Evolutionary conservation across 169 alveolate genomes (phyloP), one percentile per base, ranked within the genome.

Genomic region (Eimeria nieschulzi): DNA sequence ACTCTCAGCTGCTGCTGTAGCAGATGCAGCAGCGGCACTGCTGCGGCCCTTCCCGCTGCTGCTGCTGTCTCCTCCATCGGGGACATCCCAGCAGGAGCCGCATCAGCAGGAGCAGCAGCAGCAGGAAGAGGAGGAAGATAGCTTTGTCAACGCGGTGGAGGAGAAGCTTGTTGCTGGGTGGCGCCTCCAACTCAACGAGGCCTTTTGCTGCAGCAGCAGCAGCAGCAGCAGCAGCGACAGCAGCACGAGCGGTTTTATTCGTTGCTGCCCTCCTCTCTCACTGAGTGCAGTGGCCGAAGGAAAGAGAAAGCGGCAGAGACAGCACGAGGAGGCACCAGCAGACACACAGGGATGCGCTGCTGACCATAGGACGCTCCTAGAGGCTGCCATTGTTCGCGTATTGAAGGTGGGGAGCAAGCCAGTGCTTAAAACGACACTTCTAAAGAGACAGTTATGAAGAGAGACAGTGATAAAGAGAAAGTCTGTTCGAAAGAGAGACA

Each of bases 41-140:
- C 66, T 75, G 83, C 83, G 25, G 83, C 83, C 83, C 51, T 51
- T 39, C 61, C 83, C 83, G 9, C 83, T 75, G 83, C 64, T 75
- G 64, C 21, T 33, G 83, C 61, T 75, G 66, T 51, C 13, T 17
- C 83, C 83, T 19, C 83, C 83, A 75, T 8, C 79, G 33, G 53
- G 54, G 19, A 33, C 64, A 39, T 46, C 64, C 15, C 66, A 33
- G 83, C 64, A 33, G 56, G 15, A 26, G 56, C 83, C 9, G 21
- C 7, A 39, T 19, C 63, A 21, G 63, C 83, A 33, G 64, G 25
- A 39, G 83, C 83, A 75, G 83, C 83, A 73, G 63, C 64, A 33
- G 9, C 39, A 46, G 13, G 83, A 46, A 39, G 83, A 75, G 23
- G 39, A 9, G 21, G 63, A 46, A 9, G 64, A 46, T 9, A 9